Percentiles rank a stretch among this genome's conserved stretches.
Conservation (phyloP, 2,329 filamentous ascomycete genomes). For the Hymenoscyphus infarciens region DNA sequence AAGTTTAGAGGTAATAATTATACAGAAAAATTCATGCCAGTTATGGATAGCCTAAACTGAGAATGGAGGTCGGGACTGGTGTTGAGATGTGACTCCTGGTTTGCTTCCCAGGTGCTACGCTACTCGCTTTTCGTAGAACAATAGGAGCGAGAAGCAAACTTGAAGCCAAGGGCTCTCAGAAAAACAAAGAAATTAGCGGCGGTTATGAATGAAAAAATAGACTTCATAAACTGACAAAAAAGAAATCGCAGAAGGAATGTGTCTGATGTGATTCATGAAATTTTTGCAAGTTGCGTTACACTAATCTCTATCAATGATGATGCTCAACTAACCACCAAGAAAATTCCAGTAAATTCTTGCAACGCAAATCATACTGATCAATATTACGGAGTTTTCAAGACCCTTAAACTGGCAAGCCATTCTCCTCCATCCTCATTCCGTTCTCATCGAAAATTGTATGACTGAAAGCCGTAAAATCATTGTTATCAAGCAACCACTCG, state of each 20-base stretch:
- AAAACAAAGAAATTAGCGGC: too few relatives aligned
- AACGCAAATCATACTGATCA: background rate
- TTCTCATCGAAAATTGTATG: conserved; percentile 33
- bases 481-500: conserved; percentile 58
- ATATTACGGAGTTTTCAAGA: background rate
- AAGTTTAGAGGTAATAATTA: too few relatives aligned
- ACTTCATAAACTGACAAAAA: too few relatives aligned
- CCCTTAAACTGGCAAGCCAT: conserved; percentile 16
- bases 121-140: too few relatives aligned
- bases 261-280: background rate
- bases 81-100: too few relatives aligned
- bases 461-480: conserved; percentile 35
- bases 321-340: background rate
- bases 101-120: too few relatives aligned
- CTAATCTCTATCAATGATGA: background rate
- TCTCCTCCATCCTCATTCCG: conserved; percentile 28
- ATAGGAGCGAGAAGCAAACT: too few relatives aligned
- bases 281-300: background rate
- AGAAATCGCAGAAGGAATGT: background rate
- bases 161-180: too few relatives aligned
- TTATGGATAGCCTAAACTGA: too few relatives aligned
- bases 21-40: too few relatives aligned
- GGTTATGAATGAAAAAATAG: too few relatives aligned
- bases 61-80: too few relatives aligned
- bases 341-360: background rate